Evolutionary conservation across 139 green algal genomes (phyloP).

Genomic region (Eudorina sp.): DNA sequence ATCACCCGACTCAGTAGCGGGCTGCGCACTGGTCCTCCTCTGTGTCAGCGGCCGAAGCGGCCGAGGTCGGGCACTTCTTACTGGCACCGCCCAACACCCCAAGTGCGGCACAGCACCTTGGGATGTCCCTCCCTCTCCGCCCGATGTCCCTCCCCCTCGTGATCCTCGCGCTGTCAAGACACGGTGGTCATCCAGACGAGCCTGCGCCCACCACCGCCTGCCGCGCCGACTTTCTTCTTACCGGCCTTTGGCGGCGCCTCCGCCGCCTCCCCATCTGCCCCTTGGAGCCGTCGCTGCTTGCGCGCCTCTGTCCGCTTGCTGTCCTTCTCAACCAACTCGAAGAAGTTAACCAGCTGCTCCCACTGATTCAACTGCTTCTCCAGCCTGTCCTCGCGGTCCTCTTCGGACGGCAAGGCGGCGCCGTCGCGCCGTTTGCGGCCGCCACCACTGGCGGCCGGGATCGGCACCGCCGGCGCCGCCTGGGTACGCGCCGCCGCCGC

Average conservation of each 20-base stretch:
- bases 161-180: too few species aligned
- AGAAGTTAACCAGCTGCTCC: conserved; percentile 57
- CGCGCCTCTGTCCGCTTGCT: not conserved
- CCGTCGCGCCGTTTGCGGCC: not conserved
- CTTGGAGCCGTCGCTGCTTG: not conserved
- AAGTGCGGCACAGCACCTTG: too few species aligned
- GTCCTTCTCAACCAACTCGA: conserved; percentile 58
- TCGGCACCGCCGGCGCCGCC: too few species aligned
- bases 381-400: not conserved
- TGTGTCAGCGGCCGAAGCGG: too few species aligned
- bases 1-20: too few species aligned
- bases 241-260: conserved; percentile 4
- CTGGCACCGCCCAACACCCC: too few species aligned
- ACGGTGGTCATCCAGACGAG: too few species aligned
- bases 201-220: too few species aligned
- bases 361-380: conserved; percentile 28
- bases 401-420: not conserved
- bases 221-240: not conserved
- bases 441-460: not conserved
- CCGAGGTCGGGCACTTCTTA: too few species aligned
- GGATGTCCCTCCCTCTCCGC: too few species aligned
- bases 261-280: not conserved
- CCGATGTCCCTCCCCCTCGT: too few species aligned
- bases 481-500: not conserved
- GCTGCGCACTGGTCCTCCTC: too few species aligned